A percentile compares a stretch with the other conserved stretches of the same genome.
These are phyloP conservation scores for Asterella californica DNA, from an alignment of 225 moss, liverwort and hornwort genomes.

Conservation along the genomic window DNA sequence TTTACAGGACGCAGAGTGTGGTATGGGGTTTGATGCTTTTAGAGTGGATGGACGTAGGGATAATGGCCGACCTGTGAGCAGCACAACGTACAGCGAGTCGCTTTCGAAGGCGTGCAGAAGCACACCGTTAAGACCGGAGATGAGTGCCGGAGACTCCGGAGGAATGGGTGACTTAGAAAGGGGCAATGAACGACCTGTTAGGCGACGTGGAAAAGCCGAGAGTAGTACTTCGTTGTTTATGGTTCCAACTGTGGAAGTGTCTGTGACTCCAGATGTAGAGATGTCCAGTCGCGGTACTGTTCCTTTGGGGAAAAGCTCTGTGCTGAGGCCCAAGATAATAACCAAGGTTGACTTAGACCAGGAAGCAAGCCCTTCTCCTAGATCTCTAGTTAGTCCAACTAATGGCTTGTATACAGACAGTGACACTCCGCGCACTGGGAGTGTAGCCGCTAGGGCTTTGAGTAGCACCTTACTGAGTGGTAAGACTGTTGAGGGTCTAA, in stretches of 20 bases:
- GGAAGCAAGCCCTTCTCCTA: slow-evolving; percentile 18
- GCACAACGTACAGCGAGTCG: slow-evolving; percentile 34
- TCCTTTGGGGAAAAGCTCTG: slow-evolving; percentile 53
- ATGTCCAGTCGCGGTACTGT: slow-evolving; percentile 43
- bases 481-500: slow-evolving; percentile 72
- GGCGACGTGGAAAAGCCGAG: slow-evolving; percentile 79
- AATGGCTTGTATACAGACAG: slow-evolving; percentile 54
- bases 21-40: slow-evolving; percentile 47
- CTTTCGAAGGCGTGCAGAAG: slow-evolving; percentile 49
- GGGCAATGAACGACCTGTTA: slow-evolving; percentile 61
- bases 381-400: slow-evolving; percentile 35
- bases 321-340: slow-evolving; percentile 56
- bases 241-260: slow-evolving; percentile 19
- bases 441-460: slow-evolving; percentile 57
- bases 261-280: slow-evolving; percentile 35
- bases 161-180: slow-evolving; percentile 52
- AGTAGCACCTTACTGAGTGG: slow-evolving; percentile 61
- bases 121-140: slow-evolving; percentile 39
- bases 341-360: slow-evolving; percentile 26
- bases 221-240: slow-evolving; percentile 24
- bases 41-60: slow-evolving; percentile 48
- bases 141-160: slow-evolving; percentile 34
- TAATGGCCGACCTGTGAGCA: slow-evolving; percentile 30
- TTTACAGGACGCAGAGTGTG: slow-evolving; percentile 26
- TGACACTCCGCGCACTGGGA: slow-evolving; percentile 47